phyloP scores from a whole-genome alignment of 352 stramenopile genomes.

The Achlya hypogyna region DNA sequence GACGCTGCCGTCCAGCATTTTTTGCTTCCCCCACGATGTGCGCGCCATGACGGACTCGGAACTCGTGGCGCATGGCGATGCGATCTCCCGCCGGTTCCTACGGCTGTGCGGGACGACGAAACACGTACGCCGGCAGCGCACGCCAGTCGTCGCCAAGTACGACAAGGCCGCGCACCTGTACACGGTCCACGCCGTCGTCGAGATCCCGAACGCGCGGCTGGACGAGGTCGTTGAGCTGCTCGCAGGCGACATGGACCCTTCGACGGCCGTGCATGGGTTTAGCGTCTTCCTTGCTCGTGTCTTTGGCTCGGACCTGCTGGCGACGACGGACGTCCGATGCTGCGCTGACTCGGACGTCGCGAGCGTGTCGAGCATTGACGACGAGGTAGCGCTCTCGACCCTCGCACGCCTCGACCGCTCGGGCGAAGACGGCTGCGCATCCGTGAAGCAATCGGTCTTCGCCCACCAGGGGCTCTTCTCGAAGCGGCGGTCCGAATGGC shows the following conservation, averaged over 20 bases:
- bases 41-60: background rate
- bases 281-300: constrained; percentile 17
- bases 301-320: background rate
- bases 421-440: background rate
- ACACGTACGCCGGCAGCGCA: background rate
- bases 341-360: background rate
- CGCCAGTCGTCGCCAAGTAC: constrained; percentile 14
- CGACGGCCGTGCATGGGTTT: constrained; percentile 6
- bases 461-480: background rate
- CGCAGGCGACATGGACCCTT: constrained; percentile 10
- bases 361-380: background rate
- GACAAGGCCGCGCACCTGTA: constrained; percentile 6
- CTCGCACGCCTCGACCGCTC: background rate
- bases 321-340: background rate
- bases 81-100: background rate
- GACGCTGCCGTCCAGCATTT: background rate
- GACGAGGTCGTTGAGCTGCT: constrained; percentile 12
- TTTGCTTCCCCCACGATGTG: constrained; percentile 2
- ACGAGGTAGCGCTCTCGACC: background rate
- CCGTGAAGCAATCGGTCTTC: constrained; percentile 14
- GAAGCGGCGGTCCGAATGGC: constrained; percentile 12
- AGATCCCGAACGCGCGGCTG: background rate
- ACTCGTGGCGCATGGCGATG: background rate
- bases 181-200: constrained; percentile 11
- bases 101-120: background rate